Conservation (phyloP, 495 filamentous ascomycete species). For the Entonaema liquescens region DNA sequence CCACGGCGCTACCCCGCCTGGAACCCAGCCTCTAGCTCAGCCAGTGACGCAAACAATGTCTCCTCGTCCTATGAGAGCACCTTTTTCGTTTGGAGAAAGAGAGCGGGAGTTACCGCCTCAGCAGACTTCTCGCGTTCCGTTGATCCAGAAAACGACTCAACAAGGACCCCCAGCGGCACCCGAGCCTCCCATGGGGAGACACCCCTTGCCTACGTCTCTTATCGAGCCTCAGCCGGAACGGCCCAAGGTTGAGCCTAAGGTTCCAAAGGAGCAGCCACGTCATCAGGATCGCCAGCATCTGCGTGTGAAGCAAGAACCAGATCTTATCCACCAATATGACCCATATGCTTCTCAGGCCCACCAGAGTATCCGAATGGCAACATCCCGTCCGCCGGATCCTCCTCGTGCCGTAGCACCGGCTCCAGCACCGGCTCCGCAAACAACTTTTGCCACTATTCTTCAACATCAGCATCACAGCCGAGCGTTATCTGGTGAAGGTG, state of each 20-base stretch:
- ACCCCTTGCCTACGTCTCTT: conserved; percentile 42
- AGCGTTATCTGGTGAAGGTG: conserved; percentile 45
- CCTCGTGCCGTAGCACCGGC: conserved; percentile 48
- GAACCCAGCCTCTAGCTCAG: conserved; percentile 41
- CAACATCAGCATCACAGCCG: conserved; percentile 51
- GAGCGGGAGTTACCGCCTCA: conserved; percentile 43
- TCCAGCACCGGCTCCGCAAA: conserved; percentile 39
- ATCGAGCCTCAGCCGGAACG: conserved; percentile 42
- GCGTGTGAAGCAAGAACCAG: conserved; percentile 58
- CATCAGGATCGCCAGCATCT: conserved; percentile 45
- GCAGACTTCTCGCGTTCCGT: conserved; percentile 35
- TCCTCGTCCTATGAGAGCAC: conserved; percentile 51
- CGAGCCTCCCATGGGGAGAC: conserved; percentile 39
- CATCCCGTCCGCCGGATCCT: conserved; percentile 54
- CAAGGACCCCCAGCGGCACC: conserved; percentile 34
- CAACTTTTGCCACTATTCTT: conserved; percentile 43
- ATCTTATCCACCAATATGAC: conserved; percentile 49
- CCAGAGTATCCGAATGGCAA: conserved; percentile 42
- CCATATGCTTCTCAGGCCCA: conserved; percentile 41
- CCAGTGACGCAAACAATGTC: conserved; percentile 51
- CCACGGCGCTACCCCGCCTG: conserved; percentile 40
- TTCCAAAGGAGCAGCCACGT: conserved; percentile 38
- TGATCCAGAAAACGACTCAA: conserved; percentile 38
- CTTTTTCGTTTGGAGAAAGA: conserved; percentile 43
- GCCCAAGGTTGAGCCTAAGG: conserved; percentile 40